These are phyloP conservation scores for Penicillium janthinellum DNA, from an alignment of 2,329 filamentous ascomycete species.

Conservation along the genomic window DNA sequence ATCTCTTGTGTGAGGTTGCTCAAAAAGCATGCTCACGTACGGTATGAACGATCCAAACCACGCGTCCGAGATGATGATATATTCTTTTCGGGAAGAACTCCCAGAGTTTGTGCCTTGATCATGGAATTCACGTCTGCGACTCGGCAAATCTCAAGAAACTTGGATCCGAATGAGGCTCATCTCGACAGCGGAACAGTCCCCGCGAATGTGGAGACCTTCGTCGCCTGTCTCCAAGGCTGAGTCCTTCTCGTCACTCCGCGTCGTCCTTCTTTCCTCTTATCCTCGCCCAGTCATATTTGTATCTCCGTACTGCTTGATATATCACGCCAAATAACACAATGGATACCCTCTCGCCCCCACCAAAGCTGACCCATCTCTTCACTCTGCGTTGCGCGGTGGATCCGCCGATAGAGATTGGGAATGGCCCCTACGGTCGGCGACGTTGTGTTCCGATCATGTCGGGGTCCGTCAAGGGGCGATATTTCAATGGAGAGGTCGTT, in stretches of 20 bases:
- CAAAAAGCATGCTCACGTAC: no score
- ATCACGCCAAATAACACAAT: constrained; percentile 9
- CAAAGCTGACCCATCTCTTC: constrained; percentile 26
- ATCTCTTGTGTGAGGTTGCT: no score
- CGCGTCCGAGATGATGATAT: no score
- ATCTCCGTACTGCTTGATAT: neutral
- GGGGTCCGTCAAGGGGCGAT: constrained; percentile 24
- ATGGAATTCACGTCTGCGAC: neutral
- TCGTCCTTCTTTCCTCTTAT: neutral
- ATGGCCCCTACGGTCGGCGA: constrained; percentile 29
- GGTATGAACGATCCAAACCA: no score
- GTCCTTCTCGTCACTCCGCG: neutral
- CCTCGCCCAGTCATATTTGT: no score
- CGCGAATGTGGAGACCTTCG: constrained; percentile 3
- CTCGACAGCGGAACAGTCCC: neutral
- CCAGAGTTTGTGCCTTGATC: no score
- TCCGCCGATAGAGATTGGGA: constrained; percentile 29
- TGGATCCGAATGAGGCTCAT: neutral
- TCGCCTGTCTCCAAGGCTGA: neutral
- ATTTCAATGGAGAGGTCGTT: constrained; percentile 28
- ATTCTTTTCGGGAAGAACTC: no score
- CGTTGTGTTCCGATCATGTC: constrained; percentile 29
- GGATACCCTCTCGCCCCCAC: constrained; percentile 25
- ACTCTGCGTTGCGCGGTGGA: constrained; percentile 29
- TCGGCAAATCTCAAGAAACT: neutral